Evolutionary conservation across 2,329 filamentous ascomycete genomes (phyloP), one percentile per base, ranked within the genome.

Genomic region (Epicoccum sorghinum): DNA sequence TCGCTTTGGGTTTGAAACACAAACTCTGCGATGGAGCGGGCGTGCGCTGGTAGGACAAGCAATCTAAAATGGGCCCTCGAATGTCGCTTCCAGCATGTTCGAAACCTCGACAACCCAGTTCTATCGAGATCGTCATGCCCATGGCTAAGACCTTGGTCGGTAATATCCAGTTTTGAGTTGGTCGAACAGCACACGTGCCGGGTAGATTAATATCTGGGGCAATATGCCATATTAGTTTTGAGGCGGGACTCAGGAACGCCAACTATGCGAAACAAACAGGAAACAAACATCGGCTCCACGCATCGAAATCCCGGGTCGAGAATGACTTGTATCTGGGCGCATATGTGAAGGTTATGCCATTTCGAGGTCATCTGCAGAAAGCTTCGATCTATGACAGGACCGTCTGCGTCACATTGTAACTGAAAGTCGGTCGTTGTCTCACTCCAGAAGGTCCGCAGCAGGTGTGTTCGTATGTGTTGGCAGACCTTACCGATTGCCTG

Each of bases 151-250:
- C 18, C 13, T 42, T 29, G 36, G 39, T 47, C 41, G 25, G 37
- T 29, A 40, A 50, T 40, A 35, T 52, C 41, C 43, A 46, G 47
- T 59, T 48, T 59, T 56, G 51, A 50, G 38, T 50, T 54, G 44
- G 33, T 61, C 53, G 45, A 61, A 65, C 58, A 51, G 46, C 41
- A 42, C 51, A 47, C 51, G 63, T 58, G 53, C 47, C 55, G 56
- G 48, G 55, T 70, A 69, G 49, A 70, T 70, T 72, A 72, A 71
- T 71, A 68, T 68, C 44, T 66, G 62, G 59, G 56, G 45, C 64
- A 67, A 68, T 70, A 60, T 64, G 57, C 48, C 57, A 67, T 48
- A 67, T 65, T 66, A 59, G 48, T 43, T 54, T 45, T 60, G 61
- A 52, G 29, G 57, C 53, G 47, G 55, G 52, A 51, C 27, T 23